phyloP scores from a whole-genome alignment of 306 rosid species.

The Malus sylvestris region DNA sequence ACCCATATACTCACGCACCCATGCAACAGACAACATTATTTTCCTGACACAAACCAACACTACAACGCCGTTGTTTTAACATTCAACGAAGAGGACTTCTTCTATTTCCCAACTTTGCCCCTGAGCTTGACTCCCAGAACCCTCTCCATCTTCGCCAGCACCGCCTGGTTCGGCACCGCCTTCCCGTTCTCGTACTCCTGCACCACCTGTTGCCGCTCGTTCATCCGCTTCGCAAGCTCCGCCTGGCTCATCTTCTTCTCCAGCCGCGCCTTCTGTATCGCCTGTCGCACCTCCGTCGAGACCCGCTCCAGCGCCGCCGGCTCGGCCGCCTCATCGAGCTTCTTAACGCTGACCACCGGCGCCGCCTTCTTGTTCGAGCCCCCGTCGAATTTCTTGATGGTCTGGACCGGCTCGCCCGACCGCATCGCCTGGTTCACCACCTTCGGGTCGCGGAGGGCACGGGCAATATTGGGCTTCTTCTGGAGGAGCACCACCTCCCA shows the following conservation, averaged over 20 bases:
- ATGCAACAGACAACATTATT: neutral
- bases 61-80: neutral
- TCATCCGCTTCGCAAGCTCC: slow-evolving; percentile 70
- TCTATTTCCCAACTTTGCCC: slow-evolving; percentile 58
- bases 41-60: neutral
- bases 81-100: neutral
- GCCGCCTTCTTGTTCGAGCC: slow-evolving; percentile 53
- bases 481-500: slow-evolving; percentile 72
- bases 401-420: slow-evolving; percentile 45
- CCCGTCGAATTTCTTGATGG: slow-evolving; percentile 57
- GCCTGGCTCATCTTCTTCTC: slow-evolving; percentile 77
- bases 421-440: slow-evolving; percentile 71
- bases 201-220: slow-evolving; percentile 68
- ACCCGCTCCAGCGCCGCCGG: slow-evolving; percentile 63
- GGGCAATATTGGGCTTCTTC: slow-evolving; percentile 48
- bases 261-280: slow-evolving; percentile 74
- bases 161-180: slow-evolving; percentile 71
- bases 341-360: slow-evolving; percentile 39
- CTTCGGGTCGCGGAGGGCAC: slow-evolving; percentile 54
- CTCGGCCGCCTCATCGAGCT: slow-evolving; percentile 68
- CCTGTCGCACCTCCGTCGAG: slow-evolving; percentile 44
- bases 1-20: neutral
- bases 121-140: slow-evolving; percentile 69
- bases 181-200: slow-evolving; percentile 85
- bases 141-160: slow-evolving; percentile 69